phyloP scores from a whole-genome alignment of 169 alveolate genomes.

The Plasmodium gallinaceum region DNA sequence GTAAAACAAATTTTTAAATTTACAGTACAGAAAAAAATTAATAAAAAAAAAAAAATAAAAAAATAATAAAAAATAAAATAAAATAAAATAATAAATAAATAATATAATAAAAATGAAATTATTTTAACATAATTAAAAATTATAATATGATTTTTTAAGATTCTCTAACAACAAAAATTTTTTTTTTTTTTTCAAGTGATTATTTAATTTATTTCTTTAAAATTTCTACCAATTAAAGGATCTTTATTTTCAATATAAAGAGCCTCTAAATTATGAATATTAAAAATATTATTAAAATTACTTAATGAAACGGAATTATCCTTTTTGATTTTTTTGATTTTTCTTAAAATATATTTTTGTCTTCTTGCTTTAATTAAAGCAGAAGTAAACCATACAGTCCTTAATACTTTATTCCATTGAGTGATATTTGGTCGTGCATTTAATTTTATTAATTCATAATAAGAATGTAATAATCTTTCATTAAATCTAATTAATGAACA shows the following conservation, averaged over 20 bases:
- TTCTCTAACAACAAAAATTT: too few relatives aligned
- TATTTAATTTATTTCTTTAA: background rate
- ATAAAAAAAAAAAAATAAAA: too few relatives aligned
- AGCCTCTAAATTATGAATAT: constrained; percentile 42
- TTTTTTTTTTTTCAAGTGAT: too few relatives aligned
- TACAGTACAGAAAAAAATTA: too few relatives aligned
- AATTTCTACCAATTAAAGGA: constrained; percentile 27
- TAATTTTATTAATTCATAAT: constrained; percentile 42
- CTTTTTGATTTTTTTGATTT: constrained; percentile 17
- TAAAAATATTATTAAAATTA: constrained; percentile 40
- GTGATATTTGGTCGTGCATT: constrained; percentile 26
- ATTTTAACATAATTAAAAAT: too few relatives aligned
- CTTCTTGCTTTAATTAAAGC: constrained; percentile 68
- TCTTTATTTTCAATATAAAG: constrained; percentile 39
- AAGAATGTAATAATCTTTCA: constrained; percentile 37
- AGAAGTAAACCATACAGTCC: constrained; percentile 67
- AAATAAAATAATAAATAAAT: too few relatives aligned
- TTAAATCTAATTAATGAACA: constrained; percentile 49
- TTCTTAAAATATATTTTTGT: constrained; percentile 37
- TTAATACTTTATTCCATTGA: constrained; percentile 55
- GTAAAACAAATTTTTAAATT: too few relatives aligned
- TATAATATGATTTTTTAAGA: too few relatives aligned
- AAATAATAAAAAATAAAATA: too few relatives aligned
- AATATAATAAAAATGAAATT: too few relatives aligned
- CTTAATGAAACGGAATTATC: constrained; percentile 15